phyloP scores from a whole-genome alignment of 164 flowering plant genomes.

The Sedum album region DNA sequence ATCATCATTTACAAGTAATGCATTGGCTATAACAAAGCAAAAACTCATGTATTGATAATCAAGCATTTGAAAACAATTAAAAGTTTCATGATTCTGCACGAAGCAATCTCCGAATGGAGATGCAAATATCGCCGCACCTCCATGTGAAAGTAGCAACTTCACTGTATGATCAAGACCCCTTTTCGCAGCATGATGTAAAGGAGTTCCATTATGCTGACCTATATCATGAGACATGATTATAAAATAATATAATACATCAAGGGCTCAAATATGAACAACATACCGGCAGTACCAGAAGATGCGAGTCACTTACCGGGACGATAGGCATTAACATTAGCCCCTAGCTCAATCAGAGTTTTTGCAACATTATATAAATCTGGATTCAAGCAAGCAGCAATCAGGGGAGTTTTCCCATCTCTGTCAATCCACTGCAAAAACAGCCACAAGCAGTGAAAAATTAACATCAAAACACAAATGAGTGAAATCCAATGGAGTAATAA shows the following conservation, averaged over 20 bases:
- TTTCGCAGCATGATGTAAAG: conserved; percentile 20
- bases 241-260: no score
- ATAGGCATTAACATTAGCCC: conserved; percentile 16
- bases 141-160: conserved; percentile 13
- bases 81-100: neutral
- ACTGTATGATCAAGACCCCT: conserved; percentile 17
- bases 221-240: neutral
- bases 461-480: neutral
- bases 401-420: conserved; percentile 16
- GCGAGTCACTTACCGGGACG: conserved; percentile 12
- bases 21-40: conserved; percentile 13
- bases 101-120: neutral
- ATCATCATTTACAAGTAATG: conserved; percentile 16
- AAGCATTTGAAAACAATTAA: neutral
- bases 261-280: neutral
- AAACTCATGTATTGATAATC: neutral
- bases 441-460: no score
- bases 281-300: neutral
- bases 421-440: conserved; percentile 13
- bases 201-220: conserved; percentile 17
- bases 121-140: conserved; percentile 9
- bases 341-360: conserved; percentile 15
- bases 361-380: conserved; percentile 13
- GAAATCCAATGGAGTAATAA: neutral
- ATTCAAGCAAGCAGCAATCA: conserved; percentile 15